Conservation (phyloP, 2,329 filamentous ascomycete species). For the Penicillium nordicum region DNA sequence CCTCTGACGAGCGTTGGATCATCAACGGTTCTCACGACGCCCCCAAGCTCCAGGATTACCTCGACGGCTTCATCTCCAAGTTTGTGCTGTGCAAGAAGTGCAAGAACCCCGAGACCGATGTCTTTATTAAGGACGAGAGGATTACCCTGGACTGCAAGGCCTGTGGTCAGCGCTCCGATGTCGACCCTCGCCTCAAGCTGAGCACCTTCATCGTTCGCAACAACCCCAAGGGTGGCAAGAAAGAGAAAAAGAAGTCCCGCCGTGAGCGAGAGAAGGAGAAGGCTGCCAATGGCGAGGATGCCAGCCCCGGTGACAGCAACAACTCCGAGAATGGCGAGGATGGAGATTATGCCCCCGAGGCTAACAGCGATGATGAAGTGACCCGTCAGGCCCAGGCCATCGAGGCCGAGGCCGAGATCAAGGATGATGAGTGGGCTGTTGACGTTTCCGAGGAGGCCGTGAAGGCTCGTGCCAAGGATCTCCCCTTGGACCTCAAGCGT, state of each 20-base stretch:
- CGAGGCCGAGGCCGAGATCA: slow-evolving; percentile 64
- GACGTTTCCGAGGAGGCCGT: slow-evolving; percentile 95
- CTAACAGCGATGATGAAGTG: slow-evolving; percentile 86
- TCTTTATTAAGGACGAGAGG: slow-evolving; percentile 87
- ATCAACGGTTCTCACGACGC: slow-evolving; percentile 98
- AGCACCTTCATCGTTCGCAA: slow-evolving; percentile 98
- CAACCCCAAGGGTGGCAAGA: slow-evolving; percentile 81
- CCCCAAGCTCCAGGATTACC: slow-evolving; percentile 92
- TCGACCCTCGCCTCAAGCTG: slow-evolving; percentile 91
- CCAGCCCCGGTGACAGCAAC: slow-evolving; percentile 64
- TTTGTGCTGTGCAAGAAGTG: slow-evolving; percentile 99
- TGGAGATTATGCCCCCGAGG: slow-evolving; percentile 64
- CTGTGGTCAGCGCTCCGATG: slow-evolving; percentile 87
- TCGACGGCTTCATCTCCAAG: slow-evolving; percentile 97
- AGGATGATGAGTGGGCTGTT: slow-evolving; percentile 91
- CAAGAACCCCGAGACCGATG: slow-evolving; percentile 98
- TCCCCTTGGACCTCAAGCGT: slow-evolving; percentile 92
- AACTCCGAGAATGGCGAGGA: slow-evolving; percentile 61
- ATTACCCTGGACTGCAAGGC: slow-evolving; percentile 98
- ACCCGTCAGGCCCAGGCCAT: slow-evolving; percentile 73
- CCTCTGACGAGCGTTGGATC: slow-evolving; percentile 98
- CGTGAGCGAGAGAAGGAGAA: slow-evolving; percentile 73
- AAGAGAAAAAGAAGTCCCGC: slow-evolving; percentile 92
- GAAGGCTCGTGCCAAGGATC: slow-evolving; percentile 86
- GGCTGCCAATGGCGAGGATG: slow-evolving; percentile 55